Evolutionary conservation across 164 flowering plant species (phyloP).

Genomic region (Vitis rupestris): DNA sequence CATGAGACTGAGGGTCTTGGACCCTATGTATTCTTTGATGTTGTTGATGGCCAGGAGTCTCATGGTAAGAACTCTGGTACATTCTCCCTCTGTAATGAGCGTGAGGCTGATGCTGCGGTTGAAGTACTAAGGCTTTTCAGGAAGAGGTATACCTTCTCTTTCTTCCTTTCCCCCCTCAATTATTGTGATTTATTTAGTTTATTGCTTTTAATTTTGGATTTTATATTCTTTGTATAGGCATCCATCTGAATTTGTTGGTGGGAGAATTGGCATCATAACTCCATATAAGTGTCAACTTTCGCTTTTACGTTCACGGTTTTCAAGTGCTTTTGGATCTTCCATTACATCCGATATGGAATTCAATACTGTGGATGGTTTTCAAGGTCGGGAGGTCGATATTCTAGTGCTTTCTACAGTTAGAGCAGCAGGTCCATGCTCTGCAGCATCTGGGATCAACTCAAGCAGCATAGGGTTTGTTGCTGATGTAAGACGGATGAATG

Average conservation of each 20-base stretch:
- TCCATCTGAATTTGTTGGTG: constrained; percentile 70
- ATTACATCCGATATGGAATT: constrained; percentile 71
- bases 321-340: constrained; percentile 71
- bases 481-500: constrained; percentile 97
- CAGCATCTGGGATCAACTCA: constrained; percentile 29
- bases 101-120: constrained; percentile 86
- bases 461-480: constrained; percentile 90
- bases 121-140: constrained; percentile 65
- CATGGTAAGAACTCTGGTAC: constrained; percentile 62
- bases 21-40: constrained; percentile 86
- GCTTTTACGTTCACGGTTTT: constrained; percentile 76
- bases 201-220: background rate
- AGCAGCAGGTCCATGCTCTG: constrained; percentile 43
- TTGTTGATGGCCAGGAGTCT: constrained; percentile 75
- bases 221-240: constrained; percentile 39
- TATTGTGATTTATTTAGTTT: background rate
- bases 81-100: constrained; percentile 72
- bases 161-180: background rate
- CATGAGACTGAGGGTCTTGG: constrained; percentile 69
- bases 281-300: constrained; percentile 88
- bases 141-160: constrained; percentile 50
- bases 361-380: constrained; percentile 97
- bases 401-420: constrained; percentile 90
- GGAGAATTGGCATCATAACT: constrained; percentile 85
- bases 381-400: constrained; percentile 97